Percentiles rank a stretch among this genome's conserved stretches.
These are phyloP conservation scores for Asclepias syriaca DNA, from an alignment of 257 asterid genomes.

Conservation along the genomic window DNA sequence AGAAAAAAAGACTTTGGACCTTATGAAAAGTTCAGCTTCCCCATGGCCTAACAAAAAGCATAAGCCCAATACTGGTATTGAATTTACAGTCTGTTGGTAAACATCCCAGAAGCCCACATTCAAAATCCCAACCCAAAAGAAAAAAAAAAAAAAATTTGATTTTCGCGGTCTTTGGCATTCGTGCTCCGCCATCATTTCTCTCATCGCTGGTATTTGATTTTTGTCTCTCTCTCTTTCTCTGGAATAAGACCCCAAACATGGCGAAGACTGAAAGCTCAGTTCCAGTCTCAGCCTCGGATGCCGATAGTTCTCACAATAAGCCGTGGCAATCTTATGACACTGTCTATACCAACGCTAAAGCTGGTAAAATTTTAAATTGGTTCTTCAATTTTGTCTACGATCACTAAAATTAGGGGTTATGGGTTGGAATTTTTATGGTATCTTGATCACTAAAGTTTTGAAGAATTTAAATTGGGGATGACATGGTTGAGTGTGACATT, in stretches of 20 bases:
- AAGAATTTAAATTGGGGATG: neutral
- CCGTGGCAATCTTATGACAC: constrained; percentile 98
- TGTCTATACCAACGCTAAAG: constrained; percentile 85
- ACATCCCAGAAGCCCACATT: neutral
- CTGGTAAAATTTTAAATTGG: constrained; percentile 41
- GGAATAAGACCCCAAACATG: constrained; percentile 25
- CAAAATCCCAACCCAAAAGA: too few species aligned
- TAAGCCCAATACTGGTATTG: too few species aligned
- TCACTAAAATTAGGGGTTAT: neutral
- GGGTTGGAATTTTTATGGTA: neutral
- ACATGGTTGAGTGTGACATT: constrained; percentile 12
- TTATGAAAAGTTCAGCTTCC: too few species aligned
- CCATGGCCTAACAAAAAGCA: too few species aligned
- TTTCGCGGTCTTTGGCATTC: constrained; percentile 15
- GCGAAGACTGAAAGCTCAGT: constrained; percentile 34
- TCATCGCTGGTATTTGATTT: neutral
- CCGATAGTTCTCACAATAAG: constrained; percentile 39
- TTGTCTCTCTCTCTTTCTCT: neutral
- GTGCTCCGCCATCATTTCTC: neutral
- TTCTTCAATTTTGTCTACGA: neutral
- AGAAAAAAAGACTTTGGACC: too few species aligned
- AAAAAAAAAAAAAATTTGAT: too few species aligned
- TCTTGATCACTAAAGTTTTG: neutral
- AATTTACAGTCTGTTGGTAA: too few species aligned
- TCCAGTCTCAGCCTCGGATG: constrained; percentile 19